phyloP scores from a whole-genome alignment of 371 early-diverging fungal genomes.

The Mucor racemosus region DNA sequence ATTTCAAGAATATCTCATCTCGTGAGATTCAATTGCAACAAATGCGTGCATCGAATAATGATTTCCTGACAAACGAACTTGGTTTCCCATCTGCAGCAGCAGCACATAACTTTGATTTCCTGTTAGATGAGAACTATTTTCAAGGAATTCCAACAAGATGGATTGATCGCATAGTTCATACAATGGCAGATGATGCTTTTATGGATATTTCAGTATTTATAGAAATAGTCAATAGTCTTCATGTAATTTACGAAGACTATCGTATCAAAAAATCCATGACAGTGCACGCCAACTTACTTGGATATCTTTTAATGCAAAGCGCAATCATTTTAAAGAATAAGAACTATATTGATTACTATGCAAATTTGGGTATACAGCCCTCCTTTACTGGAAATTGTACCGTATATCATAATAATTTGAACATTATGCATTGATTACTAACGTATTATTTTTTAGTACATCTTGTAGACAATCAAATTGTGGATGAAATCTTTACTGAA shows the following conservation, averaged over 20 bases:
- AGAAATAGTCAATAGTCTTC: conserved; percentile 52
- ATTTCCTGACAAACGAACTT: conserved; percentile 2
- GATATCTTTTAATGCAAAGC: conserved; percentile 52
- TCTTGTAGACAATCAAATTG: neutral
- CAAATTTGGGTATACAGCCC: conserved; percentile 21
- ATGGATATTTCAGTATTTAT: conserved; percentile 4
- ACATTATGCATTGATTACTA: neutral
- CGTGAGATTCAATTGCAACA: conserved; percentile 10
- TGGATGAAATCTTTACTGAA: neutral
- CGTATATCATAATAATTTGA: neutral
- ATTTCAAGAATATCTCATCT: neutral
- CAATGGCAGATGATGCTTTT: neutral
- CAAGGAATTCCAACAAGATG: conserved; percentile 23
- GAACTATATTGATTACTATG: conserved; percentile 57
- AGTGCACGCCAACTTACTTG: conserved; percentile 34
- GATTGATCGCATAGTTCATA: conserved; percentile 24
- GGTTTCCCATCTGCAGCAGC: neutral
- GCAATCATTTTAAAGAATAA: conserved; percentile 45
- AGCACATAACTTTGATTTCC: neutral
- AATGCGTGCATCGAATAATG: conserved; percentile 11
- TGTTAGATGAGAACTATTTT: conserved; percentile 26
- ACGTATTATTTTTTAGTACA: conserved; percentile 8
- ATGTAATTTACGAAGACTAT: conserved; percentile 70
- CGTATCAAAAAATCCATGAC: conserved; percentile 49
- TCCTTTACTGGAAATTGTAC: conserved; percentile 15